phyloP scores from a whole-genome alignment of 805 yeast genomes.

The Blastobotrys parvus region DNA sequence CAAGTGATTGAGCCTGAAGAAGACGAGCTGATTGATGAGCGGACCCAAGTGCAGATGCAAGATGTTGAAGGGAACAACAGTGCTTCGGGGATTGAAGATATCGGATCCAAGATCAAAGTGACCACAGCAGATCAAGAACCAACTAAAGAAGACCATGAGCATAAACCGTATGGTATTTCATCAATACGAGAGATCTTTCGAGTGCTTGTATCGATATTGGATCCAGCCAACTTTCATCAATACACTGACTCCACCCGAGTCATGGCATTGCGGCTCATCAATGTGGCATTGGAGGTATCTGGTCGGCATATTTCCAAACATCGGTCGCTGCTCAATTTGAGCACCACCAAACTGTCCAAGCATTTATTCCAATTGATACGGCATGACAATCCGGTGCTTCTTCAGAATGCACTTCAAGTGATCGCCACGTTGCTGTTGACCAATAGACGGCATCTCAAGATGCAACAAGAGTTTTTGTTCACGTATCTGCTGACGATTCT shows the following conservation, averaged over 20 bases:
- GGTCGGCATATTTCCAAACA: conserved; percentile 57
- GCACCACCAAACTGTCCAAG: conserved; percentile 78
- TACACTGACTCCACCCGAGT: conserved; percentile 83
- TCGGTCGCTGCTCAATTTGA: conserved; percentile 54
- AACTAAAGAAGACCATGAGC: conserved; percentile 5
- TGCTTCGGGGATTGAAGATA: neutral
- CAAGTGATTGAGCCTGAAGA: conserved; percentile 43
- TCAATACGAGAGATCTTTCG: conserved; percentile 72
- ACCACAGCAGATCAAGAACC: neutral
- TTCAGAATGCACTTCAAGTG: conserved; percentile 68
- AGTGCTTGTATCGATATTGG: conserved; percentile 66
- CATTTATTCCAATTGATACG: conserved; percentile 75
- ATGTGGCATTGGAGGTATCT: conserved; percentile 72
- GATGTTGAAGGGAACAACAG: neutral
- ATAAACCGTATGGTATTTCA: conserved; percentile 53
- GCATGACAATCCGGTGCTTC: conserved; percentile 58
- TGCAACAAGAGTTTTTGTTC: conserved; percentile 61
- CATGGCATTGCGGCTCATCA: conserved; percentile 68
- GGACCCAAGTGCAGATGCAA: conserved; percentile 32
- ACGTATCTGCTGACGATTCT: conserved; percentile 32
- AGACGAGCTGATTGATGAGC: conserved; percentile 38
- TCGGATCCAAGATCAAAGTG: neutral
- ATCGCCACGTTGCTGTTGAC: conserved; percentile 65
- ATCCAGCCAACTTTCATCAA: conserved; percentile 74
- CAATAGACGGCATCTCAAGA: conserved; percentile 49